Conservation (phyloP, 768 basidiomycete species). For the Suillus plorans region DNA sequence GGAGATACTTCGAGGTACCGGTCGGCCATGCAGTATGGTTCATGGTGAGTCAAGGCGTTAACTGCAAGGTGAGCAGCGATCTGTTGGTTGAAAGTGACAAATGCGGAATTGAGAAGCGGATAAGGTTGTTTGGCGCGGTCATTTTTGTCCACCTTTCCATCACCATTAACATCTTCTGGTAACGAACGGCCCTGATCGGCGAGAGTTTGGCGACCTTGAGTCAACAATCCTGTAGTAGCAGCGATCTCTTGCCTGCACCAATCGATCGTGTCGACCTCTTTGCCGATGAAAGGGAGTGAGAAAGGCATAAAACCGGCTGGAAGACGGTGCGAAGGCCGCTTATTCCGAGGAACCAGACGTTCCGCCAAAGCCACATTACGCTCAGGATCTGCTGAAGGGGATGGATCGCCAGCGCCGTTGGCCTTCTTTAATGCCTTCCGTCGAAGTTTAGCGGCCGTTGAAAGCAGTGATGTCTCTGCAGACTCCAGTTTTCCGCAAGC, state of each 20-base stretch:
- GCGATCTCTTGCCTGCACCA: slow-evolving; percentile 82
- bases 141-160: slow-evolving; percentile 10
- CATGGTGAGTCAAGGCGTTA: slow-evolving; percentile 73
- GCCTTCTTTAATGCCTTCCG: slow-evolving; percentile 51
- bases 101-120: slow-evolving; percentile 68
- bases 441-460: slow-evolving; percentile 72
- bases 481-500: slow-evolving; percentile 82
- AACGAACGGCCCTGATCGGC: slow-evolving; percentile 14
- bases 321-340: slow-evolving; percentile 81
- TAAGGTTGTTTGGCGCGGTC: slow-evolving; percentile 37
- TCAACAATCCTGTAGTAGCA: slow-evolving; percentile 50
- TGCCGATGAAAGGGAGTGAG: slow-evolving; percentile 65
- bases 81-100: slow-evolving; percentile 90
- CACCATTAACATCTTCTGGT: slow-evolving; percentile 25
- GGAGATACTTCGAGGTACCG: slow-evolving; percentile 84
- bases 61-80: slow-evolving; percentile 89
- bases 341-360: slow-evolving; percentile 60
- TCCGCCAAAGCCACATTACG: slow-evolving; percentile 40
- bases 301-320: slow-evolving; percentile 51
- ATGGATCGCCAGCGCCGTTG: slow-evolving; percentile 27
- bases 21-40: slow-evolving; percentile 77
- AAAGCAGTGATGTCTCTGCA: slow-evolving; percentile 78
- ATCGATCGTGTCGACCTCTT: slow-evolving; percentile 92
- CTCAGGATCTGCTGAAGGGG: slow-evolving; percentile 28
- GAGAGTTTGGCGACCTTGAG: slow-evolving; percentile 42